Evolutionary conservation across 805 yeast species (phyloP).

Genomic region (Scheffersomyces ergatensis): DNA sequence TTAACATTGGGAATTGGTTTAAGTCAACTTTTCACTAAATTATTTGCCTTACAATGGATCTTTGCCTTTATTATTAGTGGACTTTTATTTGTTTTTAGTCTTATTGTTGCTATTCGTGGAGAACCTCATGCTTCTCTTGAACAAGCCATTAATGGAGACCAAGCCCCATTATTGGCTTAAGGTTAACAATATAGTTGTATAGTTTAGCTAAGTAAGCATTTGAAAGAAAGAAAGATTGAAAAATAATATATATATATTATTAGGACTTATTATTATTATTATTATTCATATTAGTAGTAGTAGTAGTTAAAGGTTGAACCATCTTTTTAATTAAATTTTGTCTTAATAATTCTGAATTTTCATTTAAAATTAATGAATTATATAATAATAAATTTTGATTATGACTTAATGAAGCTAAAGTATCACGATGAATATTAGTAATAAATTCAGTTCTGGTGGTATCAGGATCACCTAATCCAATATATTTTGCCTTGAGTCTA

Average conservation of each 20-base stretch:
- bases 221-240: no score
- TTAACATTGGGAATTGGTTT: conserved; percentile 65
- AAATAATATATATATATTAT: no score
- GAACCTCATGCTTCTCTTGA: conserved; percentile 1
- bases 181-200: no score
- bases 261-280: no score
- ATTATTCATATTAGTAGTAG: no score
- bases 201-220: no score
- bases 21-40: conserved; percentile 65
- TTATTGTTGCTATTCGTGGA: conserved; percentile 45
- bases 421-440: conserved; percentile 63
- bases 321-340: conserved; percentile 33
- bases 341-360: conserved; percentile 28
- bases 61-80: conserved; percentile 71
- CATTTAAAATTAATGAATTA: conserved; percentile 50
- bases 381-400: conserved; percentile 56
- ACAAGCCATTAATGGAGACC: conserved; percentile 15
- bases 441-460: conserved; percentile 69
- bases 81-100: conserved; percentile 49
- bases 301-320: conserved; percentile 26
- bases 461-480: conserved; percentile 75
- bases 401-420: conserved; percentile 59
- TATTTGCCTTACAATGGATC: conserved; percentile 82
- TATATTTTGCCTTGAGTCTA: conserved; percentile 47
- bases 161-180: conserved; percentile 34